Base-by-base conservation (phyloP, 139 green algal genomes). In the Monoraphidium neglectum region DNA sequence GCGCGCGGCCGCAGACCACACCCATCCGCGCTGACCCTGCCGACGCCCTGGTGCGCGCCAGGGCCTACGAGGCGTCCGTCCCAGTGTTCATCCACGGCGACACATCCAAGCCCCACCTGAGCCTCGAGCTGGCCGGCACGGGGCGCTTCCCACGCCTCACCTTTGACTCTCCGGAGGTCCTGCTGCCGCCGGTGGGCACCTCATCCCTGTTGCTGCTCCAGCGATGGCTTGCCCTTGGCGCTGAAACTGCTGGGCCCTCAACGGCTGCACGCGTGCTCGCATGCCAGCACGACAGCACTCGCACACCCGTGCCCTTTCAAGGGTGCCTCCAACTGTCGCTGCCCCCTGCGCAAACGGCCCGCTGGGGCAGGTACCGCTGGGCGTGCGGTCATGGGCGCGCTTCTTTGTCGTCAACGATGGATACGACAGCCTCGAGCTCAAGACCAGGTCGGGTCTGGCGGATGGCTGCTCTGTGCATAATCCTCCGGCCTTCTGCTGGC, bases 381-480 rank as follows among this genome's bases (percentile, higher is more conserved):
- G 85, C 60, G 63, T 93, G 12, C 40, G 18, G 5, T 80, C 76
- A 63, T 13, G 43, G 15, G 82, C 85, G 16, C 80, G 62, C 26
- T 93, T 97, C 81, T 69, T 78, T 36, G 75, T 97, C 65, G 67
- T 93, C 53, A 95, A 94, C 75, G 83, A 92, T n/a, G 86, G 81
- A 32, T 97, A 94, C 79, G 91, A 95, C 84, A 97, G 95, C 81
- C 80, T 95, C 32, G 87, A 95, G 78, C 82, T 97, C 49, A 83
- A 87, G 62, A 21, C 8, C 43, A 51, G 43, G 43, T 12, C 8
- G 43, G 43, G 8, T 8, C 8, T 51, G 43, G 8, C 8, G 43
- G 8, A 12, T 8, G 8, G 43, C 8, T 8, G 43, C 8, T 51
- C 12, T 8, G 8, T 51, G 43, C 8, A 21, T 51, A 12, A 51